Evolutionary conservation across 345 rosid genomes (phyloP).

Genomic region (Odontarrhena argentea): DNA sequence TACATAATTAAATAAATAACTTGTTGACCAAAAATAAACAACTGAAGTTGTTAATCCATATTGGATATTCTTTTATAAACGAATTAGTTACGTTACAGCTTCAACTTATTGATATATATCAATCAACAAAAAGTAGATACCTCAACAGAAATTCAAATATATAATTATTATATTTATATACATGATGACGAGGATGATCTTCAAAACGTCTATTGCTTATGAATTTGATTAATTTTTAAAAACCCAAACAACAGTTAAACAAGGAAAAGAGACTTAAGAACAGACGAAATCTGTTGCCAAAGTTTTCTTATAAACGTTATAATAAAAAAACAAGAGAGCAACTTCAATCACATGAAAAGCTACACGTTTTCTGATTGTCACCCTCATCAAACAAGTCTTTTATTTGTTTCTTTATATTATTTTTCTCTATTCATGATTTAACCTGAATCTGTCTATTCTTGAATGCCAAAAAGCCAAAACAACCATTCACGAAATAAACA

Average conservation of each 20-base stretch:
- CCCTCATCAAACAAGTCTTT: background rate
- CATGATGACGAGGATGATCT: background rate
- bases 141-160: background rate
- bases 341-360: constrained; percentile 20
- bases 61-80: background rate
- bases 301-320: constrained; percentile 31
- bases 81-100: background rate
- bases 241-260: background rate
- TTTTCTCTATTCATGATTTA: background rate
- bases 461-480: constrained; percentile 20
- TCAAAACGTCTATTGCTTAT: background rate
- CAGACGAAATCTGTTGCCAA: constrained; percentile 30
- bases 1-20: background rate
- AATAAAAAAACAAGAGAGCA: constrained; percentile 24
- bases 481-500: constrained; percentile 37
- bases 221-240: background rate
- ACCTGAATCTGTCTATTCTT: constrained; percentile 25
- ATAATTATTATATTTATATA: too few species aligned
- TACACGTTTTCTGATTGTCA: constrained; percentile 32
- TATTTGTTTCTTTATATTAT: background rate
- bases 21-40: background rate
- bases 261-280: constrained; percentile 16
- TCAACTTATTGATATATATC: background rate
- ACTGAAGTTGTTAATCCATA: background rate
- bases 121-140: background rate